Evolutionary conservation across 768 basidiomycete genomes (phyloP), one percentile per base, ranked within the genome.

Genomic region (Boletellus emodensis): DNA sequence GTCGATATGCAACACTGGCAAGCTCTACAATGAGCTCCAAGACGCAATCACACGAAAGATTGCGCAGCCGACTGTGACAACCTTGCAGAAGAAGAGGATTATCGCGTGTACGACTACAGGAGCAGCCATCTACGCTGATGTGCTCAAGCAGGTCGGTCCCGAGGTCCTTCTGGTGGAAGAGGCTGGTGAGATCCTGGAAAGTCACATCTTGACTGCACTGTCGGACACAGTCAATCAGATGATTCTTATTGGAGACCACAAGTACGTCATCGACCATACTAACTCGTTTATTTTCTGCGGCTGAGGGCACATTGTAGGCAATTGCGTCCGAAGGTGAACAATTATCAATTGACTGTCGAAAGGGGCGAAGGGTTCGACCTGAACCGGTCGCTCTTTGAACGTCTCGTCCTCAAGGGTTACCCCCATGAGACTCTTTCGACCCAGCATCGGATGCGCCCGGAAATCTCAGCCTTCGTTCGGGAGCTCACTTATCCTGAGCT

Each of bases 371-470:
- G 84, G 0, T 87, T 69, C 49, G 81, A 87, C 49, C 73, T 88
- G 4, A 87, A 88, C 50, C 64, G 72, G 40, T 85, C 83, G 0
- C 71, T 88, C 4, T 88, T 88, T 53, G 85, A 88, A 55, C 80
- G 85, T 5, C 75, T 87, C 7, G 79, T 86, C 18, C 59, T 81
- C 6, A 75, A 76, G 52, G 77, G 73, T 0, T 87, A 80, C 55
- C 85, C 85, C 3, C 86, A 87, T 58, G 58, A 68, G 48, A 81
- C 75, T 0, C 72, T 88, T 14, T 56, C 60, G 1, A 61, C 74
- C 35, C 85, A 88, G 50, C 85, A 88, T 56, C 79, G 85, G 4
- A 87, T 87, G 85, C 71, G 85, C 2, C 86, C 85, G 0, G 85
- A 87, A 57, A 87, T 87, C 15, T 84, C 86, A 9, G 60, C 74